Evolutionary conservation across 768 basidiomycete genomes (phyloP).

Genomic region (Gloeostereum incarnatum): DNA sequence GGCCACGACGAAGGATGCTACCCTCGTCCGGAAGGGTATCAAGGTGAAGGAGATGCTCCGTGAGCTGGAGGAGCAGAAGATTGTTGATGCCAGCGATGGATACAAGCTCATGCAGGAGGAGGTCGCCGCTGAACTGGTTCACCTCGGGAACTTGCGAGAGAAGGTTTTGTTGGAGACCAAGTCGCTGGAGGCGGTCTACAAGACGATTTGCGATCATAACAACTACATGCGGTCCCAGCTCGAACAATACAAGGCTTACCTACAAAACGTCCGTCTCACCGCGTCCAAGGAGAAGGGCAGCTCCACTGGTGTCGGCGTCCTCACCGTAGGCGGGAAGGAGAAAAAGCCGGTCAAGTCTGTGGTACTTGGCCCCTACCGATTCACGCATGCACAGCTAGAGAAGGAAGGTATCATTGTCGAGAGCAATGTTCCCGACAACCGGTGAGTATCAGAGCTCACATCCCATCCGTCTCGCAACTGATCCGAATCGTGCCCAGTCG

Average conservation of each 20-base stretch:
- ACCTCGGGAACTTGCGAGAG: constrained; percentile 93
- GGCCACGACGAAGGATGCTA: constrained; percentile 95
- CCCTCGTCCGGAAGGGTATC: constrained; percentile 93
- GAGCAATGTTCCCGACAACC: constrained; percentile 97
- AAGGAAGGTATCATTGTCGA: constrained; percentile 99
- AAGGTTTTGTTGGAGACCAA: constrained; percentile 91
- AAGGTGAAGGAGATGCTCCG: constrained; percentile 99
- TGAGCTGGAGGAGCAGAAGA: constrained; percentile 84
- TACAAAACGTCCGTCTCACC: constrained; percentile 93
- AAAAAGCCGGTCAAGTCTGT: constrained; percentile 83
- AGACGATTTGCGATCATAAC: constrained; percentile 99
- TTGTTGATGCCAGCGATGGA: constrained; percentile 75
- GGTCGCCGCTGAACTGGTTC: constrained; percentile 88
- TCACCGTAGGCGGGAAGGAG: constrained; percentile 95
- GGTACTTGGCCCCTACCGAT: constrained; percentile 91
- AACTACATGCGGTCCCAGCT: constrained; percentile 92
- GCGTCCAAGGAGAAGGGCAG: constrained; percentile 84
- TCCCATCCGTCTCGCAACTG: constrained; percentile 7
- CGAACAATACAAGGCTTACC: constrained; percentile 99
- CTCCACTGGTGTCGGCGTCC: constrained; percentile 85
- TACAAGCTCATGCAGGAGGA: constrained; percentile 98
- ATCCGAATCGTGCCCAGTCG: constrained; percentile 41
- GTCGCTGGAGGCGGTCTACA: constrained; percentile 93
- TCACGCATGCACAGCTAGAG: constrained; percentile 96
- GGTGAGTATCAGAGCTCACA: constrained; percentile 63